phyloP scores from a whole-genome alignment of 2,329 filamentous ascomycete species.

The Phaeosphaeriaceae sp. region DNA sequence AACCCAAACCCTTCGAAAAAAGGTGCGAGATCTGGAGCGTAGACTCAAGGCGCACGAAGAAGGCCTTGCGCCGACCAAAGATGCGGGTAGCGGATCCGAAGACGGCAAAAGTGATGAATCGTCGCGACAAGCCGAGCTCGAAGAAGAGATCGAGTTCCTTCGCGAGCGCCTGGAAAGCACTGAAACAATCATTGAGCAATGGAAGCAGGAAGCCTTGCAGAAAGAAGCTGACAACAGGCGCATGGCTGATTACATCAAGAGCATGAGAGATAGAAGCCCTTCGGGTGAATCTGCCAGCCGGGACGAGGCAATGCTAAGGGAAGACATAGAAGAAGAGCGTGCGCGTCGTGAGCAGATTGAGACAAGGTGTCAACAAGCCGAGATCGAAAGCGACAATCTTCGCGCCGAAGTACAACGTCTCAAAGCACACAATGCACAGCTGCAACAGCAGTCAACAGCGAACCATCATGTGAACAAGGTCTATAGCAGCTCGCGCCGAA shows the following conservation, averaged over 20 bases:
- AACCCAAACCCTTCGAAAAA: constrained; percentile 80
- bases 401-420: constrained; percentile 84
- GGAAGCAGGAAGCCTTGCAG: constrained; percentile 77
- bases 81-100: constrained; percentile 53
- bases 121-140: constrained; percentile 70
- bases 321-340: constrained; percentile 90
- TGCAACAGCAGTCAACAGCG: constrained; percentile 42
- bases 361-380: constrained; percentile 83
- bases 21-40: constrained; percentile 86
- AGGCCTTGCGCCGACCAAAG: constrained; percentile 55
- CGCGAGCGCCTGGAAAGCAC: constrained; percentile 87
- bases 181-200: constrained; percentile 80
- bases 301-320: constrained; percentile 78
- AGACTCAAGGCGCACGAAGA: constrained; percentile 68
- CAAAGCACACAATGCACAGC: constrained; percentile 51
- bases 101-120: constrained; percentile 62
- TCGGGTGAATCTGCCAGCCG: constrained; percentile 47
- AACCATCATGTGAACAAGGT: constrained; percentile 47
- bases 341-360: constrained; percentile 87
- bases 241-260: constrained; percentile 80
- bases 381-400: constrained; percentile 84
- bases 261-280: constrained; percentile 59
- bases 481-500: constrained; percentile 49
- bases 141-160: constrained; percentile 85
- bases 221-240: constrained; percentile 87